Evolutionary conservation across 208 protist genomes (phyloP), one percentile per base, ranked within the genome.

Genomic region (Leptomonas pyrrhocoris): DNA sequence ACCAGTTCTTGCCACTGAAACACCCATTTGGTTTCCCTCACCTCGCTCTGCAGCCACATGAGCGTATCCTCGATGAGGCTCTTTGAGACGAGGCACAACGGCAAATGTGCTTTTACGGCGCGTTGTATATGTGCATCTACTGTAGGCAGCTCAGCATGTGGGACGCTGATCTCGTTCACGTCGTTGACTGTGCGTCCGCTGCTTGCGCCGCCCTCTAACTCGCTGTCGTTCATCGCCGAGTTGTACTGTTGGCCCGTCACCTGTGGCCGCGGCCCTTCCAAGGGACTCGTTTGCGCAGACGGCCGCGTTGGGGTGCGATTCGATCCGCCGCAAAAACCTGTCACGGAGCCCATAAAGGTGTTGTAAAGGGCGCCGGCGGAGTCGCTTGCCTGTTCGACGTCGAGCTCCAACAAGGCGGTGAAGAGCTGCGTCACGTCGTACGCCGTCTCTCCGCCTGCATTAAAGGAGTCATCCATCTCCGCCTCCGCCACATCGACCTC

Each of bases 341-440:
- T 70, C 31, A 86, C 84, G 4, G 78, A 50, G 12, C 45, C 28
- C 71, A 82, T 79, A 58, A 90, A 86, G 9, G 55, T 59, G 25
- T 16, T 38, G 55, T 59, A 80, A 12, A 90, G 60, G 6, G 45
- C 40, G 31, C 42, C 38, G 0, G 84, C 74, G 38, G 51, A 63
- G 23, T 69, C 6, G 54, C 77, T 74, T 6, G 71, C 80, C 30
- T 45, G 66, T 57, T 67, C 68, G 25, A 84, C 50, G 30, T 85
- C 61, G 36, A 85, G 54, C 27, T 74, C 60, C 7, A 65, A 43
- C 27, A 90, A 27, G 6, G 74, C 40, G 19, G 66, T 53, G 45
- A 90, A 90, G 16, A 90, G 59, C 31, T 79, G 57, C n/a, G 25
- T 15, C 25, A 74, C 48, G 36, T 77, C 66, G 61, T 57, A 79